A percentile compares a stretch with the other conserved stretches of the same genome.
Conservation (phyloP, 1,284 basidiomycete species). For the Microbotryum saponariae region DNA sequence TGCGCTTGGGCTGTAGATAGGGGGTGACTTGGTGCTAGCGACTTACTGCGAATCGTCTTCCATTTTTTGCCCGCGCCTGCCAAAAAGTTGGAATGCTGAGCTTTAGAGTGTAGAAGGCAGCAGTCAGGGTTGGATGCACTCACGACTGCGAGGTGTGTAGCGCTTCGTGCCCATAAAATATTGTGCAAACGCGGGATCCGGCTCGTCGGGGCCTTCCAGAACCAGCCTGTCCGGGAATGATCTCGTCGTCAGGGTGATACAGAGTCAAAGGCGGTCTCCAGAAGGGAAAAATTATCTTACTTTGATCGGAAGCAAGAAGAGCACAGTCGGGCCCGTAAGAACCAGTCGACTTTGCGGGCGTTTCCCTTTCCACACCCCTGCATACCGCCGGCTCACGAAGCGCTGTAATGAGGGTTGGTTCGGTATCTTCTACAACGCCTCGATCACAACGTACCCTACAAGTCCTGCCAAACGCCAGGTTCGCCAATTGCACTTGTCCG, state of each 20-base stretch:
- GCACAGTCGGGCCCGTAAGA: slow-evolving; percentile 13
- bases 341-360: slow-evolving; percentile 10
- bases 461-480: background rate
- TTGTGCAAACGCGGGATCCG: slow-evolving; percentile 18
- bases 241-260: background rate
- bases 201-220: slow-evolving; percentile 25
- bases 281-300: background rate
- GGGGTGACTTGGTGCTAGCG: background rate
- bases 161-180: slow-evolving; percentile 20
- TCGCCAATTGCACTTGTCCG: slow-evolving; percentile 4
- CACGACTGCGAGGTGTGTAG: slow-evolving; percentile 18
- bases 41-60: slow-evolving; percentile 11
- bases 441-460: slow-evolving; percentile 5
- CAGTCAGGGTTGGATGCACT: background rate
- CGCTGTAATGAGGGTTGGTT: background rate
- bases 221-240: background rate
- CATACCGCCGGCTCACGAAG: background rate
- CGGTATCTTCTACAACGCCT: background rate
- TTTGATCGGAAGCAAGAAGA: slow-evolving; percentile 13
- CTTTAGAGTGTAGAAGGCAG: too few relatives aligned
- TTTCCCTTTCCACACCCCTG: slow-evolving; percentile 13
- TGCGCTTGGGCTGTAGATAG: background rate
- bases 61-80: slow-evolving; percentile 8
- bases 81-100: too few relatives aligned
- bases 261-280: background rate